Conservation (phyloP, 2,329 filamentous ascomycete genomes). For the Calonectria naviculata region DNA sequence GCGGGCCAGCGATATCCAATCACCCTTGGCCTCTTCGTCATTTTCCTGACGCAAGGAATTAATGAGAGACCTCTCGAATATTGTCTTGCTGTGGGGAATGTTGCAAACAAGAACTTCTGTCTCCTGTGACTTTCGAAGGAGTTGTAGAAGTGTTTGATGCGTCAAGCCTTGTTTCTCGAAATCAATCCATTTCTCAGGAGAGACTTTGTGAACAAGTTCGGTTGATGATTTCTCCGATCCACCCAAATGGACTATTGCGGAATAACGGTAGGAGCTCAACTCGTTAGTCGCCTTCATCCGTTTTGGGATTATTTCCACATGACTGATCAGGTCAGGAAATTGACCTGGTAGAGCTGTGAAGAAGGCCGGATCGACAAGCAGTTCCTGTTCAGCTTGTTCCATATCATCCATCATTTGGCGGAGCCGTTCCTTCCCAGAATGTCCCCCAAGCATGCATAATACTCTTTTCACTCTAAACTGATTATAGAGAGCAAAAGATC, state of each 20-base stretch:
- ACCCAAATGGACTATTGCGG: background rate
- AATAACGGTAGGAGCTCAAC: background rate
- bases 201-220: background rate
- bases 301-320: background rate
- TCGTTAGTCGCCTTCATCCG: background rate
- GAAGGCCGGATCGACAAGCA: background rate
- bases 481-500: slow-evolving; percentile 28
- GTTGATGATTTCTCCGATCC: rapidly evolving
- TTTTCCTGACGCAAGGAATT: slow-evolving; percentile 23
- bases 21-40: background rate
- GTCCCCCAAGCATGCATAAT: background rate
- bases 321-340: background rate
- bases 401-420: slow-evolving; percentile 24
- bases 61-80: slow-evolving; percentile 9
- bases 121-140: background rate
- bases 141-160: too few relatives aligned
- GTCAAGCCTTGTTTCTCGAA: background rate
- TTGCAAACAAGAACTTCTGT: background rate
- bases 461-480: slow-evolving; percentile 27
- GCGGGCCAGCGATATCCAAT: slow-evolving; percentile 23
- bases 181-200: background rate
- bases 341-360: background rate
- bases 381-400: background rate
- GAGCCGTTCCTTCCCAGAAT: slow-evolving; percentile 4
- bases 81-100: background rate